phyloP scores from a whole-genome alignment of 192 early-diverging fungal genomes.

The Umbelopsis sp. region DNA sequence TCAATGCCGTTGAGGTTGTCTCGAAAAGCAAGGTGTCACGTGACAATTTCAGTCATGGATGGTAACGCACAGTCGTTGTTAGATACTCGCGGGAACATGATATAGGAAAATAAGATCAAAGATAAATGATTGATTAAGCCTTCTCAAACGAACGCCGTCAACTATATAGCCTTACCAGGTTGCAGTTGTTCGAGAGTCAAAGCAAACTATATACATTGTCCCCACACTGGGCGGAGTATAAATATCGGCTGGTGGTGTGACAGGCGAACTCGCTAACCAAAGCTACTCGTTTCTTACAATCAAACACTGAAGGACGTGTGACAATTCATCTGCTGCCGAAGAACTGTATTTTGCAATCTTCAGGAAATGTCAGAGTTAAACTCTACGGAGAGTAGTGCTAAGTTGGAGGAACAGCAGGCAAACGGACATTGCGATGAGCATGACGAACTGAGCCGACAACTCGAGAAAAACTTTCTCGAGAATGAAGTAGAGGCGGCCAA shows the following conservation, averaged over 20 bases:
- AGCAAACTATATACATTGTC: no score
- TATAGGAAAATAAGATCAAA: no score
- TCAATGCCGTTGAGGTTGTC: no score
- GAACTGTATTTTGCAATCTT: not conserved
- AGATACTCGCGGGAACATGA: no score
- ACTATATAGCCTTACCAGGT: no score
- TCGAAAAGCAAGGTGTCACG: no score
- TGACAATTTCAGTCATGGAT: no score
- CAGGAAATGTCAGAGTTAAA: not conserved
- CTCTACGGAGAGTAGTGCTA: not conserved
- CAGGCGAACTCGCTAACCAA: not conserved
- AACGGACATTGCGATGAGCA: not conserved
- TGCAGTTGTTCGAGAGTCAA: no score
- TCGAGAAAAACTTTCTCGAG: not conserved
- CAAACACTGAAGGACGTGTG: not conserved
- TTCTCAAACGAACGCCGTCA: no score
- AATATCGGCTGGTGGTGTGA: conserved; percentile 7
- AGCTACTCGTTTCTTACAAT: not conserved
- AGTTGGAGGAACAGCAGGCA: not conserved
- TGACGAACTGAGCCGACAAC: not conserved
- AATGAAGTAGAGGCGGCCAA: conserved; percentile 10
- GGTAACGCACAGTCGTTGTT: no score
- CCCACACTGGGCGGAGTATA: not conserved
- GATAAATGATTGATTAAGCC: no score
- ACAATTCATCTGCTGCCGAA: not conserved